Evolutionary conservation across 2,329 filamentous ascomycete species (phyloP).

Genomic region (Beauveria medogensis): DNA sequence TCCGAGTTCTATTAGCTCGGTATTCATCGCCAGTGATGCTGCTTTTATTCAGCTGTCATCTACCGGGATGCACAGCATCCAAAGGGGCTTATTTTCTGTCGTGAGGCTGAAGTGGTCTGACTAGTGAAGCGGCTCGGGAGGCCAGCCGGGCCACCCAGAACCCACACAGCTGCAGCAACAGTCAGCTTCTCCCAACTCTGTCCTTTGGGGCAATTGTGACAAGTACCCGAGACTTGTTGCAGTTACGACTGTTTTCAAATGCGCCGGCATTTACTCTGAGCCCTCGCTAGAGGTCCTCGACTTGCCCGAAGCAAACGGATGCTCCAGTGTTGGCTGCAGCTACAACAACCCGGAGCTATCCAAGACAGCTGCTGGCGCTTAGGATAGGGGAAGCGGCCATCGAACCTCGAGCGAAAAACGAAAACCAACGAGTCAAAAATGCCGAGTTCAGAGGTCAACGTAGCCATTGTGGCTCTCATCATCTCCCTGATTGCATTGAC

Average conservation of each 20-base stretch:
- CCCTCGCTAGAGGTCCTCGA: neutral
- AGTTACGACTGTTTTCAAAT: neutral
- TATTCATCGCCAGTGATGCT: neutral
- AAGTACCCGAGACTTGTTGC: neutral
- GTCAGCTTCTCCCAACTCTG: constrained; percentile 1
- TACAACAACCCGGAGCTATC: neutral
- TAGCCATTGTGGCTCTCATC: constrained; percentile 37
- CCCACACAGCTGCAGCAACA: constrained; percentile 1
- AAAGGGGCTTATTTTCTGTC: neutral
- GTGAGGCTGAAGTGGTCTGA: neutral
- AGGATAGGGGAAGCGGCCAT: neutral
- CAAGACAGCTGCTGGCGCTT: neutral
- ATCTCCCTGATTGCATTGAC: constrained; percentile 39
- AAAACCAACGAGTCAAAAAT: neutral
- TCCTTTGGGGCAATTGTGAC: neutral
- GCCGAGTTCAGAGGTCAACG: constrained; percentile 22
- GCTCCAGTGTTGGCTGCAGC: neutral
- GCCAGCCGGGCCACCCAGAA: neutral
- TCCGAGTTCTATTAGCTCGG: neutral
- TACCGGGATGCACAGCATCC: neutral
- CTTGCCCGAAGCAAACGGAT: neutral
- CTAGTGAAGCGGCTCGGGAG: neutral
- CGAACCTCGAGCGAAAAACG: neutral
- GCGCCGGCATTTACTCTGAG: neutral
- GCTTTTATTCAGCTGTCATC: neutral